Conservation (phyloP, 2,329 filamentous ascomycete species). For the Penicillium sp. region DNA sequence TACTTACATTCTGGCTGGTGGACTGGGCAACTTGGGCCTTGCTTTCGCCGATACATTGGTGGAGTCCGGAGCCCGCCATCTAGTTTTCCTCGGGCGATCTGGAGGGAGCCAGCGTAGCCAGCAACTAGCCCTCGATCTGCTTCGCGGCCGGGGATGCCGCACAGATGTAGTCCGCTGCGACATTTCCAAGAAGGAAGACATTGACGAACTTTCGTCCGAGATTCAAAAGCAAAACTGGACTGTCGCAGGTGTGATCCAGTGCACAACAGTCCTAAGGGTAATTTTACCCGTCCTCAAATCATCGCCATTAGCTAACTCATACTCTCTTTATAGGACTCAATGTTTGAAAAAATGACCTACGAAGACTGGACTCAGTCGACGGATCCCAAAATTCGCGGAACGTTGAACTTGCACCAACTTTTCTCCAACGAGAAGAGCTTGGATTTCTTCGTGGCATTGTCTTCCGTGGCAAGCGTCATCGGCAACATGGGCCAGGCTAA, state of each 20-base stretch:
- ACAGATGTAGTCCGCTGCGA: conserved; percentile 19
- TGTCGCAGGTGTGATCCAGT: conserved; percentile 19
- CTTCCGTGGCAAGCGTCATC: conserved; percentile 56
- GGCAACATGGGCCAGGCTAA: conserved; percentile 60
- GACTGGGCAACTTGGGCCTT: conserved; percentile 23
- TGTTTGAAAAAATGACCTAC: conserved; percentile 23
- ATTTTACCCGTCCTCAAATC: neutral
- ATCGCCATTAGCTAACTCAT: neutral
- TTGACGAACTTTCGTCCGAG: conserved; percentile 12
- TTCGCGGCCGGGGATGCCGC: conserved; percentile 12
- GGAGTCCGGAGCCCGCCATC: conserved; percentile 18
- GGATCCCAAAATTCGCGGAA: conserved; percentile 14
- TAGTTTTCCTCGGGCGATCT: conserved; percentile 24
- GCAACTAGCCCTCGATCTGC: conserved; percentile 11
- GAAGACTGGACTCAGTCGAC: conserved; percentile 14
- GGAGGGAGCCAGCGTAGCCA: conserved; percentile 10
- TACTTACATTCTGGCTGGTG: conserved; percentile 24
- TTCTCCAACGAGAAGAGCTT: conserved; percentile 13
- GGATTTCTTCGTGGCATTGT: conserved; percentile 54
- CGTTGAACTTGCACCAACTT: conserved; percentile 15
- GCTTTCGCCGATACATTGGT: conserved; percentile 19
- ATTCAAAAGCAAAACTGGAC: conserved; percentile 14
- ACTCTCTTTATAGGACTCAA: conserved; percentile 14
- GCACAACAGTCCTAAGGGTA: conserved; percentile 21
- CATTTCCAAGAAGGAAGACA: conserved; percentile 13